These are phyloP conservation scores for Daldinia decipiens DNA, from an alignment of 495 filamentous ascomycete species.

Conservation along the genomic window DNA sequence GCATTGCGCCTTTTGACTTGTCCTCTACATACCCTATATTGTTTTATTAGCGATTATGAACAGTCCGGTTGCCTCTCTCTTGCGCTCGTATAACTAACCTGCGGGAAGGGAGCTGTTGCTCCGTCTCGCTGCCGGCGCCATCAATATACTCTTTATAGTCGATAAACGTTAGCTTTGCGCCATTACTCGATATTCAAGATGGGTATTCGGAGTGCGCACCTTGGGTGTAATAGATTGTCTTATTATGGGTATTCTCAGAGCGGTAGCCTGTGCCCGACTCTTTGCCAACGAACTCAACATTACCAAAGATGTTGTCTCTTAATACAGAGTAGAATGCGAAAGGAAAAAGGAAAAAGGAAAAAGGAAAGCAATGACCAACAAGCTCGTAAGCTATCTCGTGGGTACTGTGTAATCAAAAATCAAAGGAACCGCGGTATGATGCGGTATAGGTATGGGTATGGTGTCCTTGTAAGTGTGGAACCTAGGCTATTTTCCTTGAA, in stretches of 20 bases:
- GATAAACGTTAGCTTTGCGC: conserved; percentile 28
- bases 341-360: conserved; percentile 20
- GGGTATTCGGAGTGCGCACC: conserved; percentile 36
- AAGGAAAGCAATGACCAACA: conserved; percentile 29
- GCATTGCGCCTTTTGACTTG: conserved; percentile 87
- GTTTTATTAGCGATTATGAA: conserved; percentile 17
- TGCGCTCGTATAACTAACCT: conserved; percentile 51
- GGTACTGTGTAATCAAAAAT: conserved; percentile 21
- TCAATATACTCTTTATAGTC: conserved; percentile 54
- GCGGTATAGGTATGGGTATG: conserved; percentile 5
- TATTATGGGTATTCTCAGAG: conserved; percentile 52
- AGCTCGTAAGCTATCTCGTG: conserved; percentile 16
- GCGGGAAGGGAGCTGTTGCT: conserved; percentile 70
- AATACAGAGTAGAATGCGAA: conserved; percentile 21
- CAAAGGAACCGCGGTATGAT: conserved; percentile 45
- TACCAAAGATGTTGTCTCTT: conserved; percentile 45
- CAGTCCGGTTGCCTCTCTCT: neutral
- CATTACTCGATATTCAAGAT: conserved; percentile 6
- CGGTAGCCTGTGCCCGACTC: conserved; percentile 54
- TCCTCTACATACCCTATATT: conserved; percentile 88
- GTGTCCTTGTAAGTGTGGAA: conserved; percentile 26
- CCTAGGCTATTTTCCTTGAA: conserved; percentile 41
- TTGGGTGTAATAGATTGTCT: conserved; percentile 44
- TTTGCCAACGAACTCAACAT: conserved; percentile 60
- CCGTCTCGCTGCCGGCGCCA: conserved; percentile 63